Conservation (phyloP, 2,329 filamentous ascomycete genomes). For the Peltaster fructicola region DNA sequence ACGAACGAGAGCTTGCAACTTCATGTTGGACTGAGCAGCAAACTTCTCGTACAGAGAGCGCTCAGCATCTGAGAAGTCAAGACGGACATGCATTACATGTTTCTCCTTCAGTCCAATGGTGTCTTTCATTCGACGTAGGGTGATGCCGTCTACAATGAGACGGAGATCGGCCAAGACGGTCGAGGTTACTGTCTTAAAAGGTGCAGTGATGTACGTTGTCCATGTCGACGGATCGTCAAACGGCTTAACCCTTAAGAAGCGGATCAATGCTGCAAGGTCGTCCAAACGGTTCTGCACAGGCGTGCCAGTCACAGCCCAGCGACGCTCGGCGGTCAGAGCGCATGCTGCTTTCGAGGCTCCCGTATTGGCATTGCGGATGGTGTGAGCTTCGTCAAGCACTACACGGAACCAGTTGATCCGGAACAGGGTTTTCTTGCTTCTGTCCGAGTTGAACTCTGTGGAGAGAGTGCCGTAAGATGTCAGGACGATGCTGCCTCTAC, state of each 20-base stretch:
- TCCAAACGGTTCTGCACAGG: constrained; percentile 88
- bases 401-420: constrained; percentile 85
- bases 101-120: constrained; percentile 67
- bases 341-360: constrained; percentile 74
- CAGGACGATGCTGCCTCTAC: constrained; percentile 65
- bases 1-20: constrained; percentile 50
- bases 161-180: constrained; percentile 72
- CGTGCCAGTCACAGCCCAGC: constrained; percentile 95
- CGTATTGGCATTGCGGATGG: constrained; percentile 72
- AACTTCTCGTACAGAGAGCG: constrained; percentile 68
- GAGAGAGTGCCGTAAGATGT: constrained; percentile 85
- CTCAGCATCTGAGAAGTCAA: constrained; percentile 64
- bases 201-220: constrained; percentile 59
- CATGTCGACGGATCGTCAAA: constrained; percentile 69
- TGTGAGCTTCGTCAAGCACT: constrained; percentile 85
- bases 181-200: constrained; percentile 74
- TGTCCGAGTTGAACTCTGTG: constrained; percentile 37
- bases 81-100: constrained; percentile 51
- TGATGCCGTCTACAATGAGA: constrained; percentile 85
- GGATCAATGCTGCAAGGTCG: constrained; percentile 72
- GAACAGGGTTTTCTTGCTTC: constrained; percentile 45
- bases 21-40: constrained; percentile 59
- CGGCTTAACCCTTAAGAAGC: constrained; percentile 67
- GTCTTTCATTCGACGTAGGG: constrained; percentile 77
- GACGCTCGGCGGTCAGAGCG: constrained; percentile 56